Conservation (phyloP, 148 eudicot genomes). For the Vaccinium darrowii region DNA sequence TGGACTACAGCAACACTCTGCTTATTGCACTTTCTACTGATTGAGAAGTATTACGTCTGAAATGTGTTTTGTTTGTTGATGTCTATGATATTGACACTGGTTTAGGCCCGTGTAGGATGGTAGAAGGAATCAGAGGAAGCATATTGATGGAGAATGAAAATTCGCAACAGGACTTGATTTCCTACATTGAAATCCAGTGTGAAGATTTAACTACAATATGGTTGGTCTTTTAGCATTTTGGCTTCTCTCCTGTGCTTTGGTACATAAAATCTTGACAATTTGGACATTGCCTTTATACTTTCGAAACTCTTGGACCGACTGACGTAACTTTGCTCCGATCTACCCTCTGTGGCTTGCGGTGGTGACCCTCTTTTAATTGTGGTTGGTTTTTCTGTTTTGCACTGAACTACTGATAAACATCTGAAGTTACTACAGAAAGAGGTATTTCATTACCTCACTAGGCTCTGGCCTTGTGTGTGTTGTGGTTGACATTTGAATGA, state of each 20-base stretch:
- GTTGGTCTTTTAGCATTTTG: background rate
- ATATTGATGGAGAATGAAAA: background rate
- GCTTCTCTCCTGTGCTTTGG: background rate
- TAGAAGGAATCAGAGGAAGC: constrained; percentile 3
- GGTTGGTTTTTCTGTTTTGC: background rate
- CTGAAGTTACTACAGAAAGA: background rate
- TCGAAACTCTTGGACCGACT: background rate
- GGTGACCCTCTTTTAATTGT: background rate
- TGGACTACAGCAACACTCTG: background rate
- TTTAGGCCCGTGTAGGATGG: background rate
- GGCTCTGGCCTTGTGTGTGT: background rate
- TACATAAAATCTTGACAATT: background rate
- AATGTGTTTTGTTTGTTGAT: background rate
- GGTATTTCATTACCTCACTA: background rate
- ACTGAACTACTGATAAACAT: background rate
- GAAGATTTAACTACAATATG: background rate
- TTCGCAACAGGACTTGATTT: background rate
- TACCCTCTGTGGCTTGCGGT: no score
- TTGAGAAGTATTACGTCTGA: background rate
- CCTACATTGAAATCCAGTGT: background rate
- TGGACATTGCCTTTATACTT: background rate
- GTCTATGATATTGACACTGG: background rate
- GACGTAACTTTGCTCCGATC: background rate
- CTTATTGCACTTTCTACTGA: background rate
- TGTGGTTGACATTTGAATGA: background rate